Evolutionary conservation across 2,329 filamentous ascomycete species (phyloP), one percentile per base, ranked within the genome.

Genomic region (Calonectria multiphialidica): DNA sequence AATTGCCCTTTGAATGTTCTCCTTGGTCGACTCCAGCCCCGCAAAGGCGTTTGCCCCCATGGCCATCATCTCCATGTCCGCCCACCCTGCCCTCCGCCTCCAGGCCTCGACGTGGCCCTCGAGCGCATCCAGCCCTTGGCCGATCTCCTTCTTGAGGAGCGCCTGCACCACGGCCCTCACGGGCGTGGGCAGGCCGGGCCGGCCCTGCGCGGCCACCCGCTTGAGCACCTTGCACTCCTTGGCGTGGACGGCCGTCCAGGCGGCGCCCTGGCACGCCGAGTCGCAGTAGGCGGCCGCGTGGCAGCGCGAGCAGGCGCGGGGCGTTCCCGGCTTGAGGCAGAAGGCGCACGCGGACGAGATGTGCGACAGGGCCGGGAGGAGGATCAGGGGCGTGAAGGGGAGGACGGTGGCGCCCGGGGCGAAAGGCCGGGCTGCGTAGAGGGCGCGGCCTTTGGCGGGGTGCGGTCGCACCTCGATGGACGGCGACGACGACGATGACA

Each of bases 241-340:
- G 76, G 86, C 85, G 82, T 93, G 91, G 47, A 85, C 83, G 2
- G 80, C 79, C 9, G 80, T 80, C 90, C 91, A 92, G 78, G 89
- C 87, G 2, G 85, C 82, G 28, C 83, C 82, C 81, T 93, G 91
- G 81, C 91, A 93, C 6, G 79, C 74, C 9, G 82, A 68, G 63
- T 84, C 83, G 82, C 91, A 93, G 84, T 93, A 93, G 30, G 83
- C 85, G 4, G 86, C 85, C 1, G 86, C 83, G 33, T 83, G 86
- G 82, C 91, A 93, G 61, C 84, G 87, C 0, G 87, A 87, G 81
- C 91, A 93, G 25, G 85, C 83, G 49, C 78, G 79, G 28, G 79
- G 77, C 37, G 68, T 68, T 53, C 77, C 76, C 33, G 75, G 66
- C 44, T 74, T 76, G 33, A 90, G 83, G 80, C 89, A 91, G 82